Conservation (phyloP, 2,329 filamentous ascomycete genomes). For the Stylonectria norvegica region DNA sequence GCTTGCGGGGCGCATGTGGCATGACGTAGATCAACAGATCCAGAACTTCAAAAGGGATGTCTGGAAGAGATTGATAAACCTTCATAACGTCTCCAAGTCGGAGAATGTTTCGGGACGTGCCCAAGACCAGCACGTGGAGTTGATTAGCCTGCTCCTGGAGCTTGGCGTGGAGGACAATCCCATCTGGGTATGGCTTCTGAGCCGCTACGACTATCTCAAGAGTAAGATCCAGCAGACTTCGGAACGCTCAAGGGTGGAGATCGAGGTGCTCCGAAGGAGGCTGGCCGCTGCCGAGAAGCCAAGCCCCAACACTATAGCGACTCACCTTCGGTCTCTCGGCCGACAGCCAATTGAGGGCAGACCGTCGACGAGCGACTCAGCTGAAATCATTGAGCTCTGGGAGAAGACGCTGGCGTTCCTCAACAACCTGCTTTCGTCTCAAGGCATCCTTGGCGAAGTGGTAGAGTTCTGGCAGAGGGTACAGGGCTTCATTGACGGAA, state of each 20-base stretch:
- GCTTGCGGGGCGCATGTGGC: constrained; percentile 90
- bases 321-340: constrained; percentile 70
- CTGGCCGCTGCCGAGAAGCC: constrained; percentile 74
- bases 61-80: constrained; percentile 75
- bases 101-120: constrained; percentile 49
- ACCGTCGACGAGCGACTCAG: constrained; percentile 66
- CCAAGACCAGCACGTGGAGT: constrained; percentile 84
- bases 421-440: constrained; percentile 68
- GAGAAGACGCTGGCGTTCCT: constrained; percentile 79
- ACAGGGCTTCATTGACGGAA: constrained; percentile 84
- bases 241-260: constrained; percentile 85
- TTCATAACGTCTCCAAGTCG: constrained; percentile 55
- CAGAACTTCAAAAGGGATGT: constrained; percentile 83
- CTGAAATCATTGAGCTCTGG: constrained; percentile 86
- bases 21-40: constrained; percentile 85
- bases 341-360: constrained; percentile 63
- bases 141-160: constrained; percentile 86
- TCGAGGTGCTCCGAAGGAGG: constrained; percentile 82
- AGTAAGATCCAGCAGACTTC: constrained; percentile 76
- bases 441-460: constrained; percentile 83
- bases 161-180: constrained; percentile 93
- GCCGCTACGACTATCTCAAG: constrained; percentile 84
- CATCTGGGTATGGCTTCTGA: constrained; percentile 93
- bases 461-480: constrained; percentile 92
- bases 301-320: constrained; percentile 63